These are phyloP conservation scores for Davidsoniella virescens DNA, from an alignment of 2,329 filamentous ascomycete genomes.

Conservation along the genomic window DNA sequence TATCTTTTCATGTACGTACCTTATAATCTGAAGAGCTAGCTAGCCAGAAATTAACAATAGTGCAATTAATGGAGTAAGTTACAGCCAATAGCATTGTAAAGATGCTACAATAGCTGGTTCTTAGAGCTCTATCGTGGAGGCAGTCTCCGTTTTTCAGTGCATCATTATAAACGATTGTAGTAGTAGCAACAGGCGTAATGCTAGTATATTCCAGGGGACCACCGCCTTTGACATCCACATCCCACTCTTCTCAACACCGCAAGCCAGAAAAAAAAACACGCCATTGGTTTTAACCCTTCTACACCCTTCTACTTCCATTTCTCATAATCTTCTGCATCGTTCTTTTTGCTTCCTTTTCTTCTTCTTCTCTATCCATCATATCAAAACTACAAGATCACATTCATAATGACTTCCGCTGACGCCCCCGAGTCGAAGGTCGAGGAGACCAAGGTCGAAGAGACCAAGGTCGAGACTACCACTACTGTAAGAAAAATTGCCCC, in stretches of 20 bases:
- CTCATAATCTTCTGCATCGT: not conserved
- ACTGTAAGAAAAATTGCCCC: slow-evolving; percentile 16
- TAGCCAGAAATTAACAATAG: no score
- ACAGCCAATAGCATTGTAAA: no score
- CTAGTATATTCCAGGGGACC: no score
- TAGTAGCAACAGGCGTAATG: no score
- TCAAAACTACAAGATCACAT: not conserved
- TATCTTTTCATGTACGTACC: no score
- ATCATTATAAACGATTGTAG: no score
- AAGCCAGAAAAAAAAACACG: not conserved
- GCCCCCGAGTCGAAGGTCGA: slow-evolving; percentile 28
- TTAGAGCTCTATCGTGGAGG: no score
- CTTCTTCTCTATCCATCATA: not conserved
- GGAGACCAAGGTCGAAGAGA: slow-evolving; percentile 15
- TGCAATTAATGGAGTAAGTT: no score
- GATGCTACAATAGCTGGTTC: no score
- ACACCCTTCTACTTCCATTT: not conserved
- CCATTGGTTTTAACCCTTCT: no score
- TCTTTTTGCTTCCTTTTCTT: not conserved
- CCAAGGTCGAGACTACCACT: slow-evolving; percentile 16
- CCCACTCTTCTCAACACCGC: not conserved
- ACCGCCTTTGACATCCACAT: not conserved
- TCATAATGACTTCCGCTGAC: slow-evolving; percentile 33
- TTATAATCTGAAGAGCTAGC: no score
- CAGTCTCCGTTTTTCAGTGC: no score